A percentile compares a stretch with the other conserved stretches of the same genome.
Evolutionary conservation across 2,329 filamentous ascomycete species (phyloP).

Genomic region (Alternaria triticimaculans): DNA sequence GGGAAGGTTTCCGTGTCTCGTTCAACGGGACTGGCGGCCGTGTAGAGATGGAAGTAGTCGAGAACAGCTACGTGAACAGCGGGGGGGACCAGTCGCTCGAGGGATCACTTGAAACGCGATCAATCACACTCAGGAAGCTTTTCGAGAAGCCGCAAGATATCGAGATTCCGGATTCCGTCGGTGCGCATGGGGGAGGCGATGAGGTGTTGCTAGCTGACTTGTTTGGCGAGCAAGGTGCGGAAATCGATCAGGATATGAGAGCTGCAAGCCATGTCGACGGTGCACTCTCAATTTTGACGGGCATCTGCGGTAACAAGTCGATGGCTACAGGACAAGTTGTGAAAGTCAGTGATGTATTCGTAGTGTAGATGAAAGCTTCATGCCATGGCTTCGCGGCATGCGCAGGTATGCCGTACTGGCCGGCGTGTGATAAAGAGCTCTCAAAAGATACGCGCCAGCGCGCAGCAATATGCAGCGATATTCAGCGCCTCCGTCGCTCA

Average conservation of each 20-base stretch:
- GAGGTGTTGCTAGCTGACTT: slow-evolving; percentile 63
- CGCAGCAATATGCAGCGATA: not conserved
- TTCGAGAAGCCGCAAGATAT: slow-evolving; percentile 65
- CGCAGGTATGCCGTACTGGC: not conserved
- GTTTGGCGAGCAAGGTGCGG: slow-evolving; percentile 61
- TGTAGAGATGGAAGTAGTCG: slow-evolving; percentile 67
- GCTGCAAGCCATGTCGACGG: slow-evolving; percentile 67
- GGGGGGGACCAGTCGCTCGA: slow-evolving; percentile 64
- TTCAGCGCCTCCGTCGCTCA: not conserved
- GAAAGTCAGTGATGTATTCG: slow-evolving; percentile 58
- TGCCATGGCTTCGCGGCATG: not conserved
- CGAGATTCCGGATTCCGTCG: slow-evolving; percentile 59
- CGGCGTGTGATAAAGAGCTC: not conserved
- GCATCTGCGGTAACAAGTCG: slow-evolving; percentile 65
- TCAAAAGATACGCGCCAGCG: not conserved
- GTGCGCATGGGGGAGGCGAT: slow-evolving; percentile 68
- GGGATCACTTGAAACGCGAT: slow-evolving; percentile 59
- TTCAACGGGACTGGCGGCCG: slow-evolving; percentile 67
- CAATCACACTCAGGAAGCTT: slow-evolving; percentile 59
- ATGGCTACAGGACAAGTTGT: slow-evolving; percentile 65
- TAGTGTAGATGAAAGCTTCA: slow-evolving; percentile 5
- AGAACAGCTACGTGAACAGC: slow-evolving; percentile 65
- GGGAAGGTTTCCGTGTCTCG: slow-evolving; percentile 65
- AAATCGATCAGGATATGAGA: slow-evolving; percentile 56
- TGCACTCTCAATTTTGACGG: slow-evolving; percentile 65